These are phyloP conservation scores for Acer saccharum DNA, from an alignment of 345 rosid genomes.

Conservation along the genomic window DNA sequence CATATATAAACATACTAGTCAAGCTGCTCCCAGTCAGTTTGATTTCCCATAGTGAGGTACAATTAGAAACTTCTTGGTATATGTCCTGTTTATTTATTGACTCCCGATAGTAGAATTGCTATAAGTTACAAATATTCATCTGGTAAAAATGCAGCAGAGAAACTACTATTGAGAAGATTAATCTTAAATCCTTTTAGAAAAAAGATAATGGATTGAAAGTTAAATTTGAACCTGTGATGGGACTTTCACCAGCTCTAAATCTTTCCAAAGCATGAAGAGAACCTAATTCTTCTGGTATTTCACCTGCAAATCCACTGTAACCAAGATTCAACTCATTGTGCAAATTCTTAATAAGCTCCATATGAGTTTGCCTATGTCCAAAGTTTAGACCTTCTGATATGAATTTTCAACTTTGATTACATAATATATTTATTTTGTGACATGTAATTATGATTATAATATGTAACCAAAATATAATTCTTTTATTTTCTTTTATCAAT, in stretches of 20 bases:
- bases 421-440: too few species aligned
- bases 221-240: neutral
- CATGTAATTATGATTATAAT: too few species aligned
- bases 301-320: neutral
- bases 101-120: neutral
- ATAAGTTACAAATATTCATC: too few species aligned
- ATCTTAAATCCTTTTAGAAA: neutral
- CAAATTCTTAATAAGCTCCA: neutral
- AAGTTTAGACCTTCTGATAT: too few species aligned
- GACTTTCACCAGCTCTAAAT: too few species aligned
- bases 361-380: too few species aligned
- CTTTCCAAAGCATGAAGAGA: neutral
- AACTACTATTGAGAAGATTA: neutral
- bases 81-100: neutral
- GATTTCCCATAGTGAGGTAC: neutral
- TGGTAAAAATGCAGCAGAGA: neutral
- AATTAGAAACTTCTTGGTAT: conserved; percentile 11
- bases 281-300: neutral
- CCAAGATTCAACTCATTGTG: neutral
- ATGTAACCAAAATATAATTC: too few species aligned
- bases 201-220: neutral
- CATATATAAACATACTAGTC: neutral
- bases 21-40: neutral
- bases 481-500: too few species aligned
- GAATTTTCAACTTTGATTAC: too few species aligned